phyloP scores from a whole-genome alignment of 2,329 filamentous ascomycete genomes.

The Fusarium pseudonygamai region DNA sequence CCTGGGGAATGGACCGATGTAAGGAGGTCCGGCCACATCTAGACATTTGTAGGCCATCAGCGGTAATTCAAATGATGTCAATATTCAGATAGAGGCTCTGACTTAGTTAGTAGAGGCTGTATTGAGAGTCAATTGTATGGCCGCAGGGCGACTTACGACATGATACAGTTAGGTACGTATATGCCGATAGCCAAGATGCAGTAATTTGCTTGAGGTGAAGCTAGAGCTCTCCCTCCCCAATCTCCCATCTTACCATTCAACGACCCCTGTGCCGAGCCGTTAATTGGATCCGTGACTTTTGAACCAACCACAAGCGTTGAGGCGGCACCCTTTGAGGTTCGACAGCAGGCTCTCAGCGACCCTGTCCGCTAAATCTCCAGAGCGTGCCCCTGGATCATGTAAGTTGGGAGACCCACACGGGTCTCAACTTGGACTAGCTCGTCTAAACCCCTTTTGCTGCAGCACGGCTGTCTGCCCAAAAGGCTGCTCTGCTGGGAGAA shows the following conservation, averaged over 20 bases:
- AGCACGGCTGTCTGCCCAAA: constrained; percentile 40
- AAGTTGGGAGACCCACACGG: constrained; percentile 36
- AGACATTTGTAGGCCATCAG: not conserved
- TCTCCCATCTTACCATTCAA: constrained; percentile 36
- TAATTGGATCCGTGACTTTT: constrained; percentile 33
- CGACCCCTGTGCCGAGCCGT: constrained; percentile 33
- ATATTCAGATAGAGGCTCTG: not conserved
- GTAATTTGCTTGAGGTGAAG: constrained; percentile 34
- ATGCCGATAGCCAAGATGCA: constrained; percentile 11
- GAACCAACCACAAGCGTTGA: constrained; percentile 34
- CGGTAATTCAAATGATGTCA: not conserved
- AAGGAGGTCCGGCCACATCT: constrained; percentile 10
- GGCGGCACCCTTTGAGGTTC: constrained; percentile 8
- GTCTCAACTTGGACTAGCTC: constrained; percentile 39
- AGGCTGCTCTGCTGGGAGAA: constrained; percentile 43
- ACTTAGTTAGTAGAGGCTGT: not conserved
- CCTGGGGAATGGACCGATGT: constrained; percentile 14
- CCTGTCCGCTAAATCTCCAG: constrained; percentile 45
- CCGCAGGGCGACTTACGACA: not conserved
- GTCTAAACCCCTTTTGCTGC: constrained; percentile 48
- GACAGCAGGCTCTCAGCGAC: constrained; percentile 32
- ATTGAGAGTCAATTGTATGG: constrained; percentile 2
- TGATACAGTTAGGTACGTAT: not conserved
- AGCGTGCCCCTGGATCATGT: constrained; percentile 36
- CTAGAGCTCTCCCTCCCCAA: constrained; percentile 37